Evolutionary conservation across 1,284 basidiomycete genomes (phyloP), one percentile per base, ranked within the genome.

Genomic region (Heterobasidion irregulare): DNA sequence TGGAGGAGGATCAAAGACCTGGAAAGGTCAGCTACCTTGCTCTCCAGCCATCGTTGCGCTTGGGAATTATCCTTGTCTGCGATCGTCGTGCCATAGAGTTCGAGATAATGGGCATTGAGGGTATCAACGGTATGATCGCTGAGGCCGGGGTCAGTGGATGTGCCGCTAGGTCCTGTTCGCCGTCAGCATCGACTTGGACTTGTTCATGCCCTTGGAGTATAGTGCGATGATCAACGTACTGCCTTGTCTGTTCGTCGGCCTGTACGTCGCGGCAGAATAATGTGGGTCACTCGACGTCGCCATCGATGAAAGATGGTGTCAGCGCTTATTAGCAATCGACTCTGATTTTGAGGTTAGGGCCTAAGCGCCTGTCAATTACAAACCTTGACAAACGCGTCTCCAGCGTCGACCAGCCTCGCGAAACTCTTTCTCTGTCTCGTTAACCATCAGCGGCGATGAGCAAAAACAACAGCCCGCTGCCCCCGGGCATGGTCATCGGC

Each of bases 401-500:
- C 4, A 18, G 26, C 18, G 18, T 18, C 18, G 18, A 10, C 2
- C 46, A 8, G 12, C 18, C 46, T 13, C 46, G 12, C 10, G 38
- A n/a, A n/a, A 41, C 38, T n/a, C 38, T 41, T 12, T 41, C n/a
- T n/a, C 10, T 41, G 12, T 12, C 10, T 41, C 38, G 4, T 6
- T 41, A 2, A 10, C 12, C 38, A n/a, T 2, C 18, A 47, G 46
- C 26, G 16, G 13, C 46, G 16, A 47, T 47, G 46, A 19, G 46
- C 46, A 18, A 10, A 32, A 9, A 4, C 34, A 34, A 18, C 2
- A 50, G 32, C 49, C 47, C 62, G 0, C 65, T 77, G 1, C 87
- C 89, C 1, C 87, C 89, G 2, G 93, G 92, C 1, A 84, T 92
- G 74, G 80, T 95, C 55, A 72, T 97, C 58, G 94, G 91, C 2